These are phyloP conservation scores for Penicillium manginii DNA, from an alignment of 495 filamentous ascomycete species.

Conservation along the genomic window DNA sequence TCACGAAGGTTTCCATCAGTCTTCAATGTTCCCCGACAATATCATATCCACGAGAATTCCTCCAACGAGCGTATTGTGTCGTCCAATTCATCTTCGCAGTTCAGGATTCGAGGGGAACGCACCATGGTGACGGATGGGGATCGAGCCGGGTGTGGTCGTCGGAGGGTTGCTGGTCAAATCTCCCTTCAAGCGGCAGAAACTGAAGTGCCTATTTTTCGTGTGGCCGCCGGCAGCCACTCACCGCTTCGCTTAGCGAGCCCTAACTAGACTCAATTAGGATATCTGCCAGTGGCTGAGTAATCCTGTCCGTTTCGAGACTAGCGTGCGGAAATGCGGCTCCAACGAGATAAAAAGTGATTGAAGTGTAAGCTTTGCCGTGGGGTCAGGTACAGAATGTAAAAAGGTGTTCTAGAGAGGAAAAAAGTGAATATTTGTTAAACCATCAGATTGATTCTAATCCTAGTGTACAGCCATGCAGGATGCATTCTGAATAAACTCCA, in stretches of 20 bases:
- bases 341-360: too few relatives aligned
- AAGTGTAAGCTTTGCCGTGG: too few relatives aligned
- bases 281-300: slow-evolving; percentile 28
- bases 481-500: slow-evolving; percentile 18
- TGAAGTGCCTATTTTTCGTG: slow-evolving; percentile 49
- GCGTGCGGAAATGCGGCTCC: not conserved
- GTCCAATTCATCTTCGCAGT: slow-evolving; percentile 19
- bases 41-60: not conserved
- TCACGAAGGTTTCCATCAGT: slow-evolving; percentile 36
- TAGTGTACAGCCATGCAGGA: slow-evolving; percentile 28
- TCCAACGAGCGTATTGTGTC: slow-evolving; percentile 15
- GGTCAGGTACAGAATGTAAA: too few relatives aligned
- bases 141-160: slow-evolving; percentile 58
- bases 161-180: slow-evolving; percentile 58
- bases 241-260: slow-evolving; percentile 57
- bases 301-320: slow-evolving; percentile 2
- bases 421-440: not conserved
- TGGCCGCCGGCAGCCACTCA: slow-evolving; percentile 44
- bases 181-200: slow-evolving; percentile 42
- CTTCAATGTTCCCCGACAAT: slow-evolving; percentile 21
- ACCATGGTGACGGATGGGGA: slow-evolving; percentile 71
- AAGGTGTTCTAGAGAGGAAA: too few relatives aligned
- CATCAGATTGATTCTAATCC: slow-evolving; percentile 20
- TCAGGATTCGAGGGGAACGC: slow-evolving; percentile 38
- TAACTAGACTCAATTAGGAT: slow-evolving; percentile 36